Conservation (phyloP, 176 grass and related monocot species). For the Aegilops tauschii region DNA sequence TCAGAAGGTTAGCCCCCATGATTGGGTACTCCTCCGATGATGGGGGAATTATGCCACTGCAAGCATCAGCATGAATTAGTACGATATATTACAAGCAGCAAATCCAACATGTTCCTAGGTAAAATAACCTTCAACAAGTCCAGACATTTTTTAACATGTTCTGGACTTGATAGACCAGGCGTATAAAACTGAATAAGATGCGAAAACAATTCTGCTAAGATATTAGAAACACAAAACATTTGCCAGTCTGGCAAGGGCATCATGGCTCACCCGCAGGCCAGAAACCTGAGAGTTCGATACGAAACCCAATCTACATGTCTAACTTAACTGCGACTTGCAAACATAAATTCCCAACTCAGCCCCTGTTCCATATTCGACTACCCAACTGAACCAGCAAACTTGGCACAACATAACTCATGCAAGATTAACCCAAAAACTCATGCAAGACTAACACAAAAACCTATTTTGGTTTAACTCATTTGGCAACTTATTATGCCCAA, state of each 20-base stretch:
- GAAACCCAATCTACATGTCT: neutral
- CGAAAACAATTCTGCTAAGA: neutral
- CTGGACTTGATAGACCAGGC: neutral
- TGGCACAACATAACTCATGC: too few relatives aligned
- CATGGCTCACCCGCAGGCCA: neutral
- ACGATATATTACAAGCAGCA: slow-evolving; percentile 7
- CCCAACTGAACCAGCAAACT: too few relatives aligned
- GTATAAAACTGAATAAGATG: neutral
- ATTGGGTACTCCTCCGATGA: slow-evolving; percentile 75
- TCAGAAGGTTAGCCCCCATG: slow-evolving; percentile 81
- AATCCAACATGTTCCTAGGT: neutral
- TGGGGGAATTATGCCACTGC: slow-evolving; percentile 72
- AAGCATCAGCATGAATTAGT: slow-evolving; percentile 17
- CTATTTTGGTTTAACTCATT: too few relatives aligned
- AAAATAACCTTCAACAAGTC: neutral
- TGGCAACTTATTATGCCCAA: too few relatives aligned
- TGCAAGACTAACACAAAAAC: too few relatives aligned
- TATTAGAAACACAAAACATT: neutral
- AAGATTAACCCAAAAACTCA: too few relatives aligned
- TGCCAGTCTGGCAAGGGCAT: neutral
- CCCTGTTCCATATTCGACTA: too few relatives aligned
- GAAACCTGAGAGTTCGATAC: neutral
- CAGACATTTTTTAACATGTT: neutral
- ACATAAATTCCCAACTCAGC: too few relatives aligned
- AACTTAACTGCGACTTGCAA: neutral